Conservation (phyloP, 148 eudicot genomes). For the Silene conica region DNA sequence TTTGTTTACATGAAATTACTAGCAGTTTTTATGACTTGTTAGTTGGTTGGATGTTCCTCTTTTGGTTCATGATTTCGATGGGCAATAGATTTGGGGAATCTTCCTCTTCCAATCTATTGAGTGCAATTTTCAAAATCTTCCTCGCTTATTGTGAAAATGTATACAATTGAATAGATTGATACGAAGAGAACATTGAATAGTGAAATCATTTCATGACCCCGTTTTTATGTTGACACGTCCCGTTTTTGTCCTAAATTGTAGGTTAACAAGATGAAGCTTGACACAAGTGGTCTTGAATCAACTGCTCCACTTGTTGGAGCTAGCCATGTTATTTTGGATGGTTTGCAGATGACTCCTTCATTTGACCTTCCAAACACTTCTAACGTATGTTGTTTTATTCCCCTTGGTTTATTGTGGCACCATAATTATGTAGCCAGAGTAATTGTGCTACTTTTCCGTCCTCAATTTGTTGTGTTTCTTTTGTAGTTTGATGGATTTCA, state of each 20-base stretch:
- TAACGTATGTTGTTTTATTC: constrained; percentile 56
- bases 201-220: no score
- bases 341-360: constrained; percentile 53
- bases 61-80: no score
- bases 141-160: no score
- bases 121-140: no score
- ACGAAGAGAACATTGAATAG: no score
- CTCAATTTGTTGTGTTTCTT: background rate
- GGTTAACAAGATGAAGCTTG: constrained; percentile 59
- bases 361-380: constrained; percentile 61
- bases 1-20: no score
- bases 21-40: no score
- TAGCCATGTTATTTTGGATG: constrained; percentile 32
- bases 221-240: background rate
- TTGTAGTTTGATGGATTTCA: constrained; percentile 83
- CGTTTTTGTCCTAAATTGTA: background rate
- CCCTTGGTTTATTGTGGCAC: background rate
- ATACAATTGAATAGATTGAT: no score
- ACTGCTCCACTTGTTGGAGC: constrained; percentile 38
- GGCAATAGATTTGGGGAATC: no score
- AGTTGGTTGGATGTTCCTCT: no score
- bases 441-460: background rate
- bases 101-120: no score
- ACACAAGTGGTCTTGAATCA: constrained; percentile 75
- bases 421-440: background rate